Percentiles rank a stretch among this genome's conserved stretches.
Conservation (phyloP, 73 alveolate species). For the Paramecium sonneborni region DNA sequence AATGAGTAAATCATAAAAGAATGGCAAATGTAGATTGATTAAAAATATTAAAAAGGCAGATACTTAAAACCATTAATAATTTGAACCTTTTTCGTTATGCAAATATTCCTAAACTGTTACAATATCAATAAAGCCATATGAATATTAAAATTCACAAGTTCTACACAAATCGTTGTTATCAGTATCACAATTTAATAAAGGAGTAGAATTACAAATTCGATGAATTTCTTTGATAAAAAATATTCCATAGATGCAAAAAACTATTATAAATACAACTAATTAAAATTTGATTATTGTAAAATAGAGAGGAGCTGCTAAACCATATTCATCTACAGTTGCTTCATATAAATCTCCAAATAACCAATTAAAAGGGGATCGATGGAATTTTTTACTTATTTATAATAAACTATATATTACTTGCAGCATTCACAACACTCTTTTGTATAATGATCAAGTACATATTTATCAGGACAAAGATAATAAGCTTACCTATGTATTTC, state of each 20-base stretch:
- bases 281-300: conserved; percentile 17
- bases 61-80: neutral
- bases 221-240: neutral
- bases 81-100: neutral
- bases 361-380: neutral
- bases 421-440: neutral
- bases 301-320: conserved; percentile 22
- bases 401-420: neutral
- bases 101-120: neutral
- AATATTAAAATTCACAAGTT: neutral
- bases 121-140: conserved; percentile 16
- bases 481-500: conserved; percentile 29
- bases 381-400: neutral
- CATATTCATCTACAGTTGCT: conserved; percentile 10
- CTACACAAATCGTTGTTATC: neutral
- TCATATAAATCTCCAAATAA: conserved; percentile 30
- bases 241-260: conserved; percentile 31
- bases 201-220: neutral
- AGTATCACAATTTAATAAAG: neutral
- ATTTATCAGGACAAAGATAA: conserved; percentile 8
- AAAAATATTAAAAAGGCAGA: conserved; percentile 40
- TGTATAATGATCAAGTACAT: neutral
- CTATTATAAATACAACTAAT: neutral
- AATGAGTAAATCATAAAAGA: neutral
- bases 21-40: conserved; percentile 15